Conservation (phyloP, 2,329 filamentous ascomycete genomes). For the Neopestalotiopsis clavispora region DNA sequence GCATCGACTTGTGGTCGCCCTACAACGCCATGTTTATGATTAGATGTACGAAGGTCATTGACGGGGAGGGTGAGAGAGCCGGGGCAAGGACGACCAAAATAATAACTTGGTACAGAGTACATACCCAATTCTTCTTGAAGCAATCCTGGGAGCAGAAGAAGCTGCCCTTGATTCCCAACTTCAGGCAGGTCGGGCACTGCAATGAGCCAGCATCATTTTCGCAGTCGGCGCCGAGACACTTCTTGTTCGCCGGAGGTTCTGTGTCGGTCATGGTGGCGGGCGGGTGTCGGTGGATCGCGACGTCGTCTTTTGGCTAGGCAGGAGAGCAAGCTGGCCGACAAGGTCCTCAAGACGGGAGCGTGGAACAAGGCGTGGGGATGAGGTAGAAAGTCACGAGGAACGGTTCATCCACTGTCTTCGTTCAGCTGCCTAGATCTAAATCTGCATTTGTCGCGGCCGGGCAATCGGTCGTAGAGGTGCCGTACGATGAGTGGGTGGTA, state of each 20-base stretch:
- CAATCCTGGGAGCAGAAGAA: slow-evolving; percentile 99
- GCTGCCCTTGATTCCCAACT: slow-evolving; percentile 84
- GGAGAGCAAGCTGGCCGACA: background rate
- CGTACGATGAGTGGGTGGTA: background rate
- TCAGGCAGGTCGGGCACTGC: slow-evolving; percentile 95
- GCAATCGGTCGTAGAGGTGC: background rate
- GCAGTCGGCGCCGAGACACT: slow-evolving; percentile 84
- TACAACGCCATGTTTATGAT: slow-evolving; percentile 40
- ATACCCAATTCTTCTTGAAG: slow-evolving; percentile 98
- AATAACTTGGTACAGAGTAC: slow-evolving; percentile 29
- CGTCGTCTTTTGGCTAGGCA: background rate
- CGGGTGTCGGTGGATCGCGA: background rate
- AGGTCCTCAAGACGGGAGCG: background rate
- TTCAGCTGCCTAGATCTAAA: background rate
- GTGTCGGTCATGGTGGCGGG: slow-evolving; percentile 45
- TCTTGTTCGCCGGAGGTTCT: slow-evolving; percentile 62
- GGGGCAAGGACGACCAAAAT: slow-evolving; percentile 11
- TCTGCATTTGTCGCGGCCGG: background rate
- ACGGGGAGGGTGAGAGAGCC: slow-evolving; percentile 14
- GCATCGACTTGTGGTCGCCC: slow-evolving; percentile 80
- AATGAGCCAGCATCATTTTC: slow-evolving; percentile 82
- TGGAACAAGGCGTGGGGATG: too few species aligned
- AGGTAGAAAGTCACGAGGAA: background rate
- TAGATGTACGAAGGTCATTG: background rate
- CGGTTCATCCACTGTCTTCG: too few species aligned